phyloP scores from a whole-genome alignment of 441 rosid genomes.

The Monsonia emarginata region DNA sequence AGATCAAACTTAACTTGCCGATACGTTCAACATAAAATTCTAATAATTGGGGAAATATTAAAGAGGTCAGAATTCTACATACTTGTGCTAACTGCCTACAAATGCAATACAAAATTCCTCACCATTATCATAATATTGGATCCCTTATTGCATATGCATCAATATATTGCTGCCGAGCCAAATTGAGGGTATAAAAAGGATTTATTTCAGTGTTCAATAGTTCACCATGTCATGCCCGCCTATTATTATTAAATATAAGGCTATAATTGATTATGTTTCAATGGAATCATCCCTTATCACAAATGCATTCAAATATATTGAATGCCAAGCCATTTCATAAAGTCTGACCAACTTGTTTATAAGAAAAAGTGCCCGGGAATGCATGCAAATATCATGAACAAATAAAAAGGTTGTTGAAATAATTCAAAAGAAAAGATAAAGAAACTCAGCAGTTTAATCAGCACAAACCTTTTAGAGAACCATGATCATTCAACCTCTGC shows the following conservation, averaged over 20 bases:
- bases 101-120: background rate
- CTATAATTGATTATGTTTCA: background rate
- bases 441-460: constrained; percentile 1
- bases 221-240: background rate
- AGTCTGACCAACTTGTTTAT: background rate
- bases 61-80: background rate
- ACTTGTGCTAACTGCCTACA: background rate
- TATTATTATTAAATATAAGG: background rate
- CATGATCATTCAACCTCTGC: constrained; percentile 70
- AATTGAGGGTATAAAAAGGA: background rate
- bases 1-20: background rate
- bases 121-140: background rate
- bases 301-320: constrained; percentile 2
- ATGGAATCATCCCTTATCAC: background rate
- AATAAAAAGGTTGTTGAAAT: background rate
- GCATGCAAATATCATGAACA: constrained; percentile 2
- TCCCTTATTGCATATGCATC: background rate
- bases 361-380: background rate
- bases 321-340: background rate
- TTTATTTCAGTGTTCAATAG: background rate
- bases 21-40: background rate
- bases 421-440: background rate
- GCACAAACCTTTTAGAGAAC: constrained; percentile 71
- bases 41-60: background rate
- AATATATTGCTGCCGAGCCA: background rate